Evolutionary conservation across 768 basidiomycete species (phyloP).

Genomic region (Leccinum incarnatum): DNA sequence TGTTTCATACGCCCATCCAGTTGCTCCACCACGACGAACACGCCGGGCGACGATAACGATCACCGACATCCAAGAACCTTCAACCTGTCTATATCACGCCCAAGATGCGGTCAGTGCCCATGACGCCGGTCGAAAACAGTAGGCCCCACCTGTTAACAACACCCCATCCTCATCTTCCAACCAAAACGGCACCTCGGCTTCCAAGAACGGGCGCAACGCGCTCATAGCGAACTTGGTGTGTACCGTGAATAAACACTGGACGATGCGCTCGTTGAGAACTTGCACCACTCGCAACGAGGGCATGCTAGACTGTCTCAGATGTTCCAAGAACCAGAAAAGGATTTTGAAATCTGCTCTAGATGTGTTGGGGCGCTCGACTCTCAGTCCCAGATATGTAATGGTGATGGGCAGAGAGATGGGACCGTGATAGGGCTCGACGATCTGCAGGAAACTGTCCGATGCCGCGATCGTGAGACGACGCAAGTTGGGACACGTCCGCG

Average conservation of each 20-base stretch:
- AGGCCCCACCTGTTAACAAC: neutral
- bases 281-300: neutral
- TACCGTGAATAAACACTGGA: neutral
- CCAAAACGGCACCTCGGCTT: neutral
- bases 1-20: no score
- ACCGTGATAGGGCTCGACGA: neutral
- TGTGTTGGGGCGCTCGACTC: neutral
- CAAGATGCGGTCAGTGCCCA: neutral
- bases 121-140: neutral
- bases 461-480: slow-evolving; percentile 19
- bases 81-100: neutral
- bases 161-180: neutral
- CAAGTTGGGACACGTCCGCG: slow-evolving; percentile 15
- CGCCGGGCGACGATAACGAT: neutral
- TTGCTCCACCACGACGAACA: neutral
- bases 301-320: neutral
- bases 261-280: neutral
- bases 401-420: slow-evolving; percentile 10
- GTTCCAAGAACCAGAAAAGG: neutral
- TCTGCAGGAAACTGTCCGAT: neutral
- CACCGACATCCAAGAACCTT: neutral
- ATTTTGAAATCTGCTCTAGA: neutral
- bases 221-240: neutral
- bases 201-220: neutral
- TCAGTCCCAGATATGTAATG: slow-evolving; percentile 18